Percentiles rank a stretch among this genome's conserved stretches.
phyloP scores from a whole-genome alignment of 768 basidiomycete genomes.

The Tephrocybe rancida region DNA sequence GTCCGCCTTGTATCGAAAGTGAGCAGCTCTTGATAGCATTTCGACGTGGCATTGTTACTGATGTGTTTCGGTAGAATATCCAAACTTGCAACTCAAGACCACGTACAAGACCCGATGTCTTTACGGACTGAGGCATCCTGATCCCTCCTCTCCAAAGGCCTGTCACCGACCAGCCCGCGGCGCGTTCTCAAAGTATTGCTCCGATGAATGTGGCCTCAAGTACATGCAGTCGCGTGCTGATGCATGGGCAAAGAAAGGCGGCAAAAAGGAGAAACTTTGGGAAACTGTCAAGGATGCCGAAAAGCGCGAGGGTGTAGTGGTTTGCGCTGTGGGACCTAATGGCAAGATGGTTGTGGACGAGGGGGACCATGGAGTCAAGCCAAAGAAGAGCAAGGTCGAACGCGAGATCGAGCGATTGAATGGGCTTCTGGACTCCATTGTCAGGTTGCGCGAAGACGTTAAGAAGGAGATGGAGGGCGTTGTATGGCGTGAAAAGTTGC shows the following conservation, averaged over 20 bases:
- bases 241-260: constrained; percentile 62
- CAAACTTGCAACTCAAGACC: constrained; percentile 61
- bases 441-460: constrained; percentile 61
- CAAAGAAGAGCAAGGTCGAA: constrained; percentile 48
- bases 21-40: constrained; percentile 29
- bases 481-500: constrained; percentile 67
- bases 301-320: constrained; percentile 71
- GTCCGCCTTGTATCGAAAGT: constrained; percentile 81
- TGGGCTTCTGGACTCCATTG: constrained; percentile 54
- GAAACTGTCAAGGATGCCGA: constrained; percentile 70
- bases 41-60: not conserved
- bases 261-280: constrained; percentile 69
- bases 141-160: constrained; percentile 62
- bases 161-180: constrained; percentile 85
- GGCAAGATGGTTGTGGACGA: constrained; percentile 26
- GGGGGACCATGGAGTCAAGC: constrained; percentile 19
- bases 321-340: constrained; percentile 38
- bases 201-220: constrained; percentile 81
- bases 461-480: constrained; percentile 73
- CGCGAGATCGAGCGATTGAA: constrained; percentile 61
- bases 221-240: constrained; percentile 70
- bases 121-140: constrained; percentile 64
- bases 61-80: constrained; percentile 46
- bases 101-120: constrained; percentile 83
- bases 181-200: constrained; percentile 89